A percentile compares a stretch with the other conserved stretches of the same genome.
These are phyloP conservation scores for Tetrahymena borealis DNA, from an alignment of 73 alveolate species.

Conservation along the genomic window DNA sequence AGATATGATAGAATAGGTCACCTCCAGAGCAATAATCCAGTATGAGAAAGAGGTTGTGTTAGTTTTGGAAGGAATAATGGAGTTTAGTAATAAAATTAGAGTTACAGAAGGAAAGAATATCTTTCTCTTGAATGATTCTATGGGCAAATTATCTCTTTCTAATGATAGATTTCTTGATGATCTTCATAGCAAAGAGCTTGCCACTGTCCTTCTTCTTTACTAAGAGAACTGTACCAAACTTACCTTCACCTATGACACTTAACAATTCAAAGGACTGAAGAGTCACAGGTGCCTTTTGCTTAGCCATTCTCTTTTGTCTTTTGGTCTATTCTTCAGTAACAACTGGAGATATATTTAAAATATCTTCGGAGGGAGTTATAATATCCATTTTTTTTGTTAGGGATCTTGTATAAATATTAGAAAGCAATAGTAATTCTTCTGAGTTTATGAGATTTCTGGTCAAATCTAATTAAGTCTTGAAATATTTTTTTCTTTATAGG, in stretches of 20 bases:
- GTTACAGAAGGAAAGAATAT: conserved; percentile 8
- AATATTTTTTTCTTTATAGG: no score
- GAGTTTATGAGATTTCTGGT: no score
- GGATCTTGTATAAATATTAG: no score
- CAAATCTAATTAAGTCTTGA: no score
- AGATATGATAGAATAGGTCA: conserved; percentile 57
- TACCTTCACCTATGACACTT: conserved; percentile 73
- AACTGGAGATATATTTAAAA: neutral
- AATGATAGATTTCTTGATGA: conserved; percentile 54
- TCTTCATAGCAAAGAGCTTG: conserved; percentile 75
- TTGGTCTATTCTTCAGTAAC: neutral
- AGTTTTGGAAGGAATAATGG: conserved; percentile 50
- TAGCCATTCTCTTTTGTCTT: neutral
- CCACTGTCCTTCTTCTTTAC: conserved; percentile 65
- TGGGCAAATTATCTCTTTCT: conserved; percentile 55
- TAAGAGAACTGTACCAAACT: conserved; percentile 77
- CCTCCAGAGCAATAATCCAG: conserved; percentile 90
- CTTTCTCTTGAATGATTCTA: conserved; percentile 51
- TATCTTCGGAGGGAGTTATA: neutral
- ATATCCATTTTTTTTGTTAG: neutral
- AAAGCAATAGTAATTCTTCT: no score
- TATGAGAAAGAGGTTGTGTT: conserved; percentile 68
- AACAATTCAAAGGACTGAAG: conserved; percentile 57
- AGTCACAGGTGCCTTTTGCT: conserved; percentile 8
- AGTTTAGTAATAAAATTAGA: conserved; percentile 25